A percentile compares a stretch with the other conserved stretches of the same genome.
Conservation (phyloP, 176 grass and related monocot species). For the Melocanna baccifera region DNA sequence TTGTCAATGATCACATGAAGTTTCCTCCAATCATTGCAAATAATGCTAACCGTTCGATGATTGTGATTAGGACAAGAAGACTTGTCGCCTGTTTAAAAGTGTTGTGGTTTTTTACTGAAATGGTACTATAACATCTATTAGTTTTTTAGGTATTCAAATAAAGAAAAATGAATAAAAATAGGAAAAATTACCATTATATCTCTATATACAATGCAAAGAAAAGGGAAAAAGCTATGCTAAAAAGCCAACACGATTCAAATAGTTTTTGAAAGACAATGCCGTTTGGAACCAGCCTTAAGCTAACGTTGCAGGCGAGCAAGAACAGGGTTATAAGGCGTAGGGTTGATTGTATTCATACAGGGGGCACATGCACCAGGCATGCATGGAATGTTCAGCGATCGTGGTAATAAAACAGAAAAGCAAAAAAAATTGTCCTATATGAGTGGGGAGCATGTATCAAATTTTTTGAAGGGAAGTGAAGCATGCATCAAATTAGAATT, state of each 20-base stretch:
- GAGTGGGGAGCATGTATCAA: not conserved
- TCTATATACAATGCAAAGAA: too few relatives aligned
- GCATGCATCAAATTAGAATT: not conserved
- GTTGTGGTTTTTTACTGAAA: too few relatives aligned
- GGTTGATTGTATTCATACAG: not conserved
- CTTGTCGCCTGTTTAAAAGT: not conserved
- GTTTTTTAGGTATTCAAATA: too few relatives aligned
- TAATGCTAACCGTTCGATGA: conserved; percentile 22
- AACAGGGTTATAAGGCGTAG: not conserved
- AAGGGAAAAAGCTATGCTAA: too few relatives aligned
- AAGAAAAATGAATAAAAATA: too few relatives aligned
- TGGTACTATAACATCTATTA: too few relatives aligned
- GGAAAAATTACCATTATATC: too few relatives aligned
- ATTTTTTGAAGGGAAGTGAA: not conserved
- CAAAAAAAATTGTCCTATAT: too few relatives aligned
- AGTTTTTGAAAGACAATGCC: too few relatives aligned
- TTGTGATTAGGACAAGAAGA: conserved; percentile 22
- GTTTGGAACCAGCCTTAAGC: not conserved
- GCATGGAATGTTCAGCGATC: not conserved
- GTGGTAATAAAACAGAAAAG: not conserved
- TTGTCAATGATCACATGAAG: conserved; percentile 40
- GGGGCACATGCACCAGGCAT: not conserved
- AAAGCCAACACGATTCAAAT: too few relatives aligned
- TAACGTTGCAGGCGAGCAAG: conserved; percentile 13
- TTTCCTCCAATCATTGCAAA: conserved; percentile 41